Evolutionary conservation across 2,329 filamentous ascomycete genomes (phyloP), one percentile per base, ranked within the genome.

Genomic region (Fusarium buharicum): DNA sequence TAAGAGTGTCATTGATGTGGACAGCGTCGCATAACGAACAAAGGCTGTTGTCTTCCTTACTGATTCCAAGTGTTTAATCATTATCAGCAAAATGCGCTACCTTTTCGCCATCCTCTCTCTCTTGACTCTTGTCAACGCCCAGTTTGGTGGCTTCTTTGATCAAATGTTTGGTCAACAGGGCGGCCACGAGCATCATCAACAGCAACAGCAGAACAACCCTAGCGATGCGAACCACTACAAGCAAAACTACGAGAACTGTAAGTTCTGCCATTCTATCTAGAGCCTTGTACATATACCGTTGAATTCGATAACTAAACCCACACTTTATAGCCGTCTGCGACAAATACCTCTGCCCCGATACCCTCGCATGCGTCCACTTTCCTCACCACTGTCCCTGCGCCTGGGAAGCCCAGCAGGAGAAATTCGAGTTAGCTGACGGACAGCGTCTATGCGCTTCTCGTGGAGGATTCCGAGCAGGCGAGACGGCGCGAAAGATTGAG

Each of bases 321-420:
- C 34, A 38, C 38, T 24, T 37, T 5, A 6, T 12, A 91, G 91
- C 93, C n/a, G 84, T 87, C 70, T 99, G 95, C 82, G 87, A 91
- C 71, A 93, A 94, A 69, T 99, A 97, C 75, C 88, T 99, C 51
- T 99, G 95, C 74, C 93, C 95, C 3, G 92, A 92, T 64, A 98
- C 95, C 0, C 85, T 99, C 58, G 91, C 93, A 31, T 99, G 95
- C 80, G 95, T 99, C 7, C 90, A 96, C 75, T 95, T 96, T 79
- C 93, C 95, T 2, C 94, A 98, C 75, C 95, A 99, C 78, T 99
- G 95, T 77, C 95, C 95, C 24, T 99, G 95, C 78, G 84, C 92
- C 2, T 96, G 90, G 80, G 88, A 90, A 2, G 78, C 81, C 9
- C 81, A 90, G 60, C 88, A 94, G 72, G 91, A 94, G 66, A 95